A percentile compares a stretch with the other conserved stretches of the same genome.
phyloP scores from a whole-genome alignment of 140 eudicot genomes.

The Stevia rebaudiana region DNA sequence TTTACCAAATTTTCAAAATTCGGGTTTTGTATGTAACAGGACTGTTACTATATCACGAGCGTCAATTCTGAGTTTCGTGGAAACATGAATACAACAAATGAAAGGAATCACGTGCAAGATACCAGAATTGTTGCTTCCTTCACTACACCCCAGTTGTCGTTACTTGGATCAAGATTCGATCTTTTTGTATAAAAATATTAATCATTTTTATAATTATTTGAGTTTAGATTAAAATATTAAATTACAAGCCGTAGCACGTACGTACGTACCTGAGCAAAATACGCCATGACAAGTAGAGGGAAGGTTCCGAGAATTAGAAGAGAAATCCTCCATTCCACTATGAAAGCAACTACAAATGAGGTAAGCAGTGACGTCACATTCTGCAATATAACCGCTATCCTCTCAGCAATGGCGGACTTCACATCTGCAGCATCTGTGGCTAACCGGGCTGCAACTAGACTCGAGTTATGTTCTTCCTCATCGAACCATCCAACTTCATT shows the following conservation, averaged over 20 bases:
- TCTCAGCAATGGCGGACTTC: conserved; percentile 87
- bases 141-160: conserved; percentile 38
- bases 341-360: conserved; percentile 94
- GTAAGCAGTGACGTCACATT: conserved; percentile 98
- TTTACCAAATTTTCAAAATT: background rate
- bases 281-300: conserved; percentile 95
- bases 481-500: conserved; percentile 99
- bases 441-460: conserved; percentile 81
- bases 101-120: conserved; percentile 62
- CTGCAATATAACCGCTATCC: conserved; percentile 90
- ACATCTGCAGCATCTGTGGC: conserved; percentile 98
- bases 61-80: conserved; percentile 39
- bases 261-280: conserved; percentile 86
- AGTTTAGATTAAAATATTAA: background rate
- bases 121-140: conserved; percentile 38
- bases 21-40: conserved; percentile 6
- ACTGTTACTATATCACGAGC: conserved; percentile 17
- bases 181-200: background rate
- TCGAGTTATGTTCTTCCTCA: conserved; percentile 96
- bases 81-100: conserved; percentile 32
- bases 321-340: conserved; percentile 97
- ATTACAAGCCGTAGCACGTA: background rate
- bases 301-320: conserved; percentile 84
- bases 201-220: no score
- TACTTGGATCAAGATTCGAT: conserved; percentile 42